Evolutionary conservation across 2,329 filamentous ascomycete species (phyloP).

Genomic region (Cladosporium colombiae): DNA sequence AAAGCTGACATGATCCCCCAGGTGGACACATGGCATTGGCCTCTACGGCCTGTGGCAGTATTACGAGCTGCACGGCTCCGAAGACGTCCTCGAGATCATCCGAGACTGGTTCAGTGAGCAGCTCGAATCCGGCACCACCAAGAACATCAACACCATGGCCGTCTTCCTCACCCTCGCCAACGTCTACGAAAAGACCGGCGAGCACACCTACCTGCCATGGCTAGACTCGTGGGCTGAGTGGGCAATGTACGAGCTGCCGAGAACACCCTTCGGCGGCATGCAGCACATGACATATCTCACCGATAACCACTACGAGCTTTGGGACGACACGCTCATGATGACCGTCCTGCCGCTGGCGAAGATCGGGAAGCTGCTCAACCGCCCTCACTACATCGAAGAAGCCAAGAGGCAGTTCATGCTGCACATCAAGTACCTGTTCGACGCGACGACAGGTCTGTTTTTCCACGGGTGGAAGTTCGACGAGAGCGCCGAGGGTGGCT

Average conservation of each 20-base stretch:
- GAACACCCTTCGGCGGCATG: slow-evolving; percentile 71
- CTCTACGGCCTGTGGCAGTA: slow-evolving; percentile 83
- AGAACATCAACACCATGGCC: slow-evolving; percentile 86
- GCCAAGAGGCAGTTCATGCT: slow-evolving; percentile 76
- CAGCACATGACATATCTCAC: slow-evolving; percentile 74
- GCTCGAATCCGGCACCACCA: slow-evolving; percentile 71
- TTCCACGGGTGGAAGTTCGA: slow-evolving; percentile 83
- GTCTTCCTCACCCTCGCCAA: slow-evolving; percentile 74
- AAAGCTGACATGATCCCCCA: background rate
- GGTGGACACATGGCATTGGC: slow-evolving; percentile 69
- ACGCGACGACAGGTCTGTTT: slow-evolving; percentile 70
- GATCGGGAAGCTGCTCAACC: slow-evolving; percentile 69
- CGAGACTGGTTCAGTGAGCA: slow-evolving; percentile 72
- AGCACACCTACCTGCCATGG: slow-evolving; percentile 72
- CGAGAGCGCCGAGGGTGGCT: slow-evolving; percentile 52
- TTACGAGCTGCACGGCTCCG: slow-evolving; percentile 69
- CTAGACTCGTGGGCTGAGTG: slow-evolving; percentile 80
- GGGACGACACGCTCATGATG: slow-evolving; percentile 90
- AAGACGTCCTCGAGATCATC: slow-evolving; percentile 63
- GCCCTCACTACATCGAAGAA: slow-evolving; percentile 74
- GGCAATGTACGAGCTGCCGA: slow-evolving; percentile 74
- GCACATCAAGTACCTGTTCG: slow-evolving; percentile 77
- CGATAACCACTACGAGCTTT: slow-evolving; percentile 72
- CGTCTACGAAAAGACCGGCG: slow-evolving; percentile 73
- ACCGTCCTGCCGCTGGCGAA: slow-evolving; percentile 78